phyloP scores from a whole-genome alignment of 139 green algal species.

The Chlorella sp. region DNA sequence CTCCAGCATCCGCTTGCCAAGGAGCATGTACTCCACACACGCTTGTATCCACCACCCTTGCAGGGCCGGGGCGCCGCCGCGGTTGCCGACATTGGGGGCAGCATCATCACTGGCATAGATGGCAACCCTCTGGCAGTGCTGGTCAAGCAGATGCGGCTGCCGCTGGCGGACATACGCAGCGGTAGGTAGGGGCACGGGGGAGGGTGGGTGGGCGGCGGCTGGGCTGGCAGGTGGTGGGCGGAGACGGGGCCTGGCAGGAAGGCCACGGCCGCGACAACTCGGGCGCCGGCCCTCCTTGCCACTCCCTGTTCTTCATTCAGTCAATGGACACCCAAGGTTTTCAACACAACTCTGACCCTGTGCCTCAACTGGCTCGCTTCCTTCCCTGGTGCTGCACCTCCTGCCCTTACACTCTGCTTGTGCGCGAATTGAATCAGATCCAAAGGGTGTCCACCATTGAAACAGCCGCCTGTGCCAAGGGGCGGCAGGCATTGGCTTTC shows the following conservation, averaged over 20 bases:
- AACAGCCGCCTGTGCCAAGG: no score
- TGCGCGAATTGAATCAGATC: no score
- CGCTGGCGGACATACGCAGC: conserved; percentile 80
- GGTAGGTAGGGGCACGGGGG: neutral
- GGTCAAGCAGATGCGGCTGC: conserved; percentile 78
- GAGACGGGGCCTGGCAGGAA: neutral
- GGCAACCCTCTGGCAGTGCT: conserved; percentile 95
- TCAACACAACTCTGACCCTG: no score
- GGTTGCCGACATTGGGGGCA: conserved; percentile 89
- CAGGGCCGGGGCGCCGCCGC: conserved; percentile 55
- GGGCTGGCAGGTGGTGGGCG: no score
- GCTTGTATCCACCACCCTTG: neutral
- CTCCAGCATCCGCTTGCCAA: no score
- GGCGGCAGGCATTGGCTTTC: no score
- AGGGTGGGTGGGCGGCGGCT: no score
- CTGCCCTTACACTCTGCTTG: no score
- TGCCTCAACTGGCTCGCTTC: no score
- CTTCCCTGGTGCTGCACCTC: no score
- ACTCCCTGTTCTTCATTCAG: neutral
- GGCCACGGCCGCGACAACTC: neutral
- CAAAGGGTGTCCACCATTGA: no score
- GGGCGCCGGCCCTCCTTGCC: neutral
- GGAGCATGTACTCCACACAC: neutral
- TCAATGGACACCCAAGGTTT: neutral
- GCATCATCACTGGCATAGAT: conserved; percentile 92